phyloP scores from a whole-genome alignment of 495 filamentous ascomycete species.

The Daldinia caldariorum region DNA sequence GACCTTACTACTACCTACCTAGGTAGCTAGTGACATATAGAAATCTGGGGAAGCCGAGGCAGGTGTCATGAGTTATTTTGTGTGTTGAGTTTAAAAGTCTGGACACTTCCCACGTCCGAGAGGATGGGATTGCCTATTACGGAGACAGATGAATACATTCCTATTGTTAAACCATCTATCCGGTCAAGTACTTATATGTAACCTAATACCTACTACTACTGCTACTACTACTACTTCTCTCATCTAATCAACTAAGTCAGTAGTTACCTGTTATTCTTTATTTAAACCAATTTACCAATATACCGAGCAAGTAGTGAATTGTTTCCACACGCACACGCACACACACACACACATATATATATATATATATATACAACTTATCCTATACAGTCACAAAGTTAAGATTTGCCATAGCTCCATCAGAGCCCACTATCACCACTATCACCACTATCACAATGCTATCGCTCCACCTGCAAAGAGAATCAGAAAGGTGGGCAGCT shows the following conservation, averaged over 20 bases:
- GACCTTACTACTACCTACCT: slow-evolving; percentile 4
- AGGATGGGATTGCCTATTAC: not conserved
- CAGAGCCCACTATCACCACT: too few relatives aligned
- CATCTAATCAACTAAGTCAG: not conserved
- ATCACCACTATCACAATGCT: slow-evolving; percentile 7
- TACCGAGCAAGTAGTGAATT: not conserved
- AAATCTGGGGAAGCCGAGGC: slow-evolving; percentile 39
- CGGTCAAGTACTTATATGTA: not conserved
- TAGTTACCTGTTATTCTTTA: slow-evolving; percentile 3
- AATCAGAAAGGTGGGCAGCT: slow-evolving; percentile 39
- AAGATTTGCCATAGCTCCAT: slow-evolving; percentile 3
- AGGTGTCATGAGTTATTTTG: slow-evolving; percentile 36
- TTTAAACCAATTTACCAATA: not conserved
- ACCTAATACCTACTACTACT: not conserved
- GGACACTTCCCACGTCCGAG: slow-evolving; percentile 16
- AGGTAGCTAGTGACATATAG: slow-evolving; percentile 14
- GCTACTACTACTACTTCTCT: too few relatives aligned
- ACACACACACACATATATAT: too few relatives aligned
- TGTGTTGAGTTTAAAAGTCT: slow-evolving; percentile 22
- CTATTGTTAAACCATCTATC: slow-evolving; percentile 1
- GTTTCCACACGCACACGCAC: too few relatives aligned
- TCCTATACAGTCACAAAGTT: slow-evolving; percentile 20
- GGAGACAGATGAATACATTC: slow-evolving; percentile 14
- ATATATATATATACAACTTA: slow-evolving; percentile 4
- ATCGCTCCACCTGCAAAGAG: slow-evolving; percentile 33